Evolutionary conservation across 306 rosid genomes (phyloP).

Genomic region (Acacia melanoxylon): DNA sequence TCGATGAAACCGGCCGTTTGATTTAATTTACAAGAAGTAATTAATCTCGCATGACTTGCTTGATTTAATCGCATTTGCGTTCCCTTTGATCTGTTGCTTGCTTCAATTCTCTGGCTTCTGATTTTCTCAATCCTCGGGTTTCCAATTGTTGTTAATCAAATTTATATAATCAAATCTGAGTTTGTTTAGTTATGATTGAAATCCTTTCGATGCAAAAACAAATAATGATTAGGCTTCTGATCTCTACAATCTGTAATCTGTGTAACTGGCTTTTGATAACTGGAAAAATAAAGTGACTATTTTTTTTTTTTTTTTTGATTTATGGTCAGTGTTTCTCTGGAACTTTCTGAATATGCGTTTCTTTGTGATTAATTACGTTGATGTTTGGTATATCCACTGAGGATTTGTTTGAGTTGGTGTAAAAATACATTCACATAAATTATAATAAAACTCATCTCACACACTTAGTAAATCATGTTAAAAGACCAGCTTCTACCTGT

Average conservation of each 20-base stretch:
- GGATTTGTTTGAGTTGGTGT: no score
- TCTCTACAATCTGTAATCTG: background rate
- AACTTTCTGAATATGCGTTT: background rate
- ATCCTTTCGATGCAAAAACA: background rate
- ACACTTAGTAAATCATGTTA: no score
- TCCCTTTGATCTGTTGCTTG: background rate
- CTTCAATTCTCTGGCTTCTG: background rate
- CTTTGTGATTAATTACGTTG: background rate
- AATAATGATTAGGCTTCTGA: background rate
- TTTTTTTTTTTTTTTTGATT: no score
- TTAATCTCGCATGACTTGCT: background rate
- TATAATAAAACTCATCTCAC: no score
- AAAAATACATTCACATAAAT: no score
- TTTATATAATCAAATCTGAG: constrained; percentile 25
- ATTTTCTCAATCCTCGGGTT: background rate
- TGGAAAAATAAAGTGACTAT: background rate
- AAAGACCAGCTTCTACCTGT: no score
- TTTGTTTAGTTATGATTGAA: background rate
- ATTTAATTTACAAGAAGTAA: background rate
- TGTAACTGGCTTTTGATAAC: background rate
- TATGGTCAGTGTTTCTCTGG: background rate
- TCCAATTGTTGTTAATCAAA: background rate
- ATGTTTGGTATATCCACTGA: background rate
- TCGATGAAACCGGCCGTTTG: background rate
- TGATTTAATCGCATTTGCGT: background rate